Base-by-base conservation (phyloP, 2,329 filamentous ascomycete genomes). In the Talaromyces marneffei region DNA sequence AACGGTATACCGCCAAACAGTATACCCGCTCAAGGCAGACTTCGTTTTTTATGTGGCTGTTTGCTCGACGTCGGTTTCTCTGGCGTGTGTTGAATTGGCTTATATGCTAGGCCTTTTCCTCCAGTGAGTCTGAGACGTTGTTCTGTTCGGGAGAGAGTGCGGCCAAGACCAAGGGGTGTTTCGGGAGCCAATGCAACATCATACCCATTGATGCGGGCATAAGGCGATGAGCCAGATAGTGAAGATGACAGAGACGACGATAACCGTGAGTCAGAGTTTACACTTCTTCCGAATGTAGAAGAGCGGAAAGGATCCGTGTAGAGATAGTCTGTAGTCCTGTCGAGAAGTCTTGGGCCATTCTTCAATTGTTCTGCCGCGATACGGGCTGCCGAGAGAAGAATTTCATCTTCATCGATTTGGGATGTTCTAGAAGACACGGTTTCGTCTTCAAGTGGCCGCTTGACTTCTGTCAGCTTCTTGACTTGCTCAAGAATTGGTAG, bases 141-240 rank as follows among this genome's bases (percentile, higher is more conserved):
- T 62, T 79, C 78, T 0, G 76, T 78, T 18, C 77, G 72, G 48
- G 77, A 79, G 59, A 79, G 65, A 8, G 71, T 73, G 33, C 73
- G 68, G 4, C 75, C 75, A 4, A 75, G 67, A 10, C 75, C 76
- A 25, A 74, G 66, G 16, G 74, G 70, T 1, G 68, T 71, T 40
- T 74, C 70, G 20, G 75, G 75, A 9, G 75, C 74, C 60, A 77
- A 70, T 2, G 75, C 73, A 55, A 79, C 73, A 54, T 78, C 70
- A 60, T 77, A 75, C 6, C 77, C 75, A 57, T 77, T 75, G 31
- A 72, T 67, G 29, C 57, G 65, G 20, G 66, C 64, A 57, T 70
- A 35, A 29, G 71, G 67, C 27, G 74, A 73, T 39, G 65, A 57
- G 68, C 73, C 48, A 67, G 60, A 40, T 69, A 66, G 60, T 60